phyloP scores from a whole-genome alignment of 228 moss, liverwort and hornwort genomes.

The Sphagnum fallax region DNA sequence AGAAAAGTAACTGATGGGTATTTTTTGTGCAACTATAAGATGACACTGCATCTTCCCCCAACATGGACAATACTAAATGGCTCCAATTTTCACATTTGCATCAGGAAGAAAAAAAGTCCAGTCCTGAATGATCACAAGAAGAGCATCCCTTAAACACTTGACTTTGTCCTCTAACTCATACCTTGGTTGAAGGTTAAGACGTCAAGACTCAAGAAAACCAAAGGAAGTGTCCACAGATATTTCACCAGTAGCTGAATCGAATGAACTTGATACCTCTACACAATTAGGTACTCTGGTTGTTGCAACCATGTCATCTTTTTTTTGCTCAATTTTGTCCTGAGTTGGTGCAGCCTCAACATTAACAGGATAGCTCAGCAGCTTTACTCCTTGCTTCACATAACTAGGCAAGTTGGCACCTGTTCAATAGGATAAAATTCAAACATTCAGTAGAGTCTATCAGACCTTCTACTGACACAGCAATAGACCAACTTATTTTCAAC shows the following conservation, averaged over 20 bases:
- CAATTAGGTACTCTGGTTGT: conserved; percentile 1
- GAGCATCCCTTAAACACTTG: too few species aligned
- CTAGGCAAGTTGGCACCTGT: conserved; percentile 13
- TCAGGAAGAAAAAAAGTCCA: too few species aligned
- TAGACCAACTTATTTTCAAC: not conserved
- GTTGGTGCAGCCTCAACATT: conserved; percentile 14
- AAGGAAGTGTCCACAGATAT: conserved; percentile 26
- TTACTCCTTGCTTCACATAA: conserved; percentile 53
- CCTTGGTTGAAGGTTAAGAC: too few species aligned
- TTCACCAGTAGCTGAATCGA: conserved; percentile 47
- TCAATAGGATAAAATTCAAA: conserved; percentile 3
- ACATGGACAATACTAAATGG: too few species aligned
- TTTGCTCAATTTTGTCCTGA: not conserved
- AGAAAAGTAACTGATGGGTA: too few species aligned
- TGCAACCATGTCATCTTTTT: not conserved
- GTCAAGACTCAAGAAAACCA: not conserved
- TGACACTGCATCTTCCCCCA: too few species aligned
- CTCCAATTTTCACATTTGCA: too few species aligned
- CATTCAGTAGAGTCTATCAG: not conserved
- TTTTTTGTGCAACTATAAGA: too few species aligned
- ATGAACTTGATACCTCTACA: conserved; percentile 34
- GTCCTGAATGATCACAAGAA: too few species aligned
- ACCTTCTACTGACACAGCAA: not conserved
- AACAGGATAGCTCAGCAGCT: conserved; percentile 28
- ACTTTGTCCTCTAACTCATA: too few species aligned